These are phyloP conservation scores for Erodium texanum DNA, from an alignment of 441 rosid species.

Conservation along the genomic window DNA sequence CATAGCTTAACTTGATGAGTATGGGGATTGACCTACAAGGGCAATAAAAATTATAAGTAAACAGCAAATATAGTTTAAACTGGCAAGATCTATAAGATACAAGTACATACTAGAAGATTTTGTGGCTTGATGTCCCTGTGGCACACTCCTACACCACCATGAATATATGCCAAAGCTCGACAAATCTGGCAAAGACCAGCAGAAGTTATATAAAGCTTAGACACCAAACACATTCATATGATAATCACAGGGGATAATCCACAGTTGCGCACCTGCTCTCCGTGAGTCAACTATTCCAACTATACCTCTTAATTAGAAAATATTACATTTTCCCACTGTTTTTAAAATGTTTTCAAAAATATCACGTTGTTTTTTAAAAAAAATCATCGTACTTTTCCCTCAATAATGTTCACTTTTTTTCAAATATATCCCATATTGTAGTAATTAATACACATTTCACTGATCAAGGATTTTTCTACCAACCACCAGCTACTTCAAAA, in stretches of 20 bases:
- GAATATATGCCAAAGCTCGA: constrained; percentile 58
- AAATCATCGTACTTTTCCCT: neutral
- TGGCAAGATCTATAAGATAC: constrained; percentile 5
- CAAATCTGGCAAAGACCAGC: constrained; percentile 44
- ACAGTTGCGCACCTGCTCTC: neutral
- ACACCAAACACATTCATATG: neutral
- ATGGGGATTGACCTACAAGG: constrained; percentile 68
- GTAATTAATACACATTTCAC: neutral
- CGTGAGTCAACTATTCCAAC: too few species aligned
- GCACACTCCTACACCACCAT: constrained; percentile 51
- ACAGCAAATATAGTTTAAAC: neutral
- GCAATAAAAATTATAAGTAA: constrained; percentile 11
- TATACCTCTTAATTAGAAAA: too few species aligned
- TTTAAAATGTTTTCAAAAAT: too few species aligned
- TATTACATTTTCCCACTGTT: neutral
- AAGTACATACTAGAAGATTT: constrained; percentile 54
- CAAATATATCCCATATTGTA: neutral
- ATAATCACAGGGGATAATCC: neutral
- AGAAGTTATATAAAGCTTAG: neutral
- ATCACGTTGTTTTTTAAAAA: neutral
- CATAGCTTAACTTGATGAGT: constrained; percentile 74
- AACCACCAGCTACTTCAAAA: too few species aligned
- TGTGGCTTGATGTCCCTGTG: constrained; percentile 93
- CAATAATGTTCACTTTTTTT: too few species aligned
- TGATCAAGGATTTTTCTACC: too few species aligned